These are phyloP conservation scores for Cordyceps javanica DNA, from an alignment of 2,329 filamentous ascomycete species.

Conservation along the genomic window DNA sequence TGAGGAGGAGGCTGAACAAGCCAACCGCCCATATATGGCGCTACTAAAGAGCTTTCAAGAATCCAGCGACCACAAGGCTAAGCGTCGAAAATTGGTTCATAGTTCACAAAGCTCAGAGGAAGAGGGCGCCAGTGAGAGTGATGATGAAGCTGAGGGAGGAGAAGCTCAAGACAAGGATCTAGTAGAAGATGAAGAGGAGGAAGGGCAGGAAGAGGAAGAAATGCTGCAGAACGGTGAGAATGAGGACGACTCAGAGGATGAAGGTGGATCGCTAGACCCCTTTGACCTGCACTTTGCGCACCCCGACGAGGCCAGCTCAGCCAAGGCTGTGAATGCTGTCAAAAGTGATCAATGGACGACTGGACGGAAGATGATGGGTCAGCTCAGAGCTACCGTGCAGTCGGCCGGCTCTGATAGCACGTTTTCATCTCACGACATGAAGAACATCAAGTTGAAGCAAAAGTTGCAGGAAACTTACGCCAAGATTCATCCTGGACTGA, in stretches of 20 bases:
- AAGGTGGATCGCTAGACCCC: conserved; percentile 56
- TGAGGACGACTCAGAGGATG: conserved; percentile 40
- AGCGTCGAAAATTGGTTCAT: conserved; percentile 50
- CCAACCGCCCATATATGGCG: conserved; percentile 47
- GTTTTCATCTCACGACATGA: conserved; percentile 32
- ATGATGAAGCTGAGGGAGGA: conserved; percentile 18
- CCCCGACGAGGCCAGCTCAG: conserved; percentile 56
- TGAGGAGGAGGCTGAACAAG: conserved; percentile 39
- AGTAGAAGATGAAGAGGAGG: conserved; percentile 26
- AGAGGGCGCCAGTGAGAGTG: no score
- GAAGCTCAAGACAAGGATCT: conserved; percentile 33
- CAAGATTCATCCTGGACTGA: conserved; percentile 51
- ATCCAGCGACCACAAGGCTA: conserved; percentile 39
- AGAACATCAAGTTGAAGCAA: conserved; percentile 60
- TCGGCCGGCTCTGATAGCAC: conserved; percentile 36
- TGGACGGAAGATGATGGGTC: conserved; percentile 39
- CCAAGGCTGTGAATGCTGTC: conserved; percentile 44
- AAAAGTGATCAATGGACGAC: conserved; percentile 46
- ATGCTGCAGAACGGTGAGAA: conserved; percentile 20
- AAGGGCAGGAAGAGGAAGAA: conserved; percentile 40
- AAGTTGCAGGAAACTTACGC: conserved; percentile 53
- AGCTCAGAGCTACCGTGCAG: conserved; percentile 42
- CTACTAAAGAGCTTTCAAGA: conserved; percentile 53
- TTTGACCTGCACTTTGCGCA: conserved; percentile 76
- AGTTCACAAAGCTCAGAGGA: conserved; percentile 15